phyloP scores from a whole-genome alignment of 176 grass and related monocot genomes.

The Eragrostis curvula region DNA sequence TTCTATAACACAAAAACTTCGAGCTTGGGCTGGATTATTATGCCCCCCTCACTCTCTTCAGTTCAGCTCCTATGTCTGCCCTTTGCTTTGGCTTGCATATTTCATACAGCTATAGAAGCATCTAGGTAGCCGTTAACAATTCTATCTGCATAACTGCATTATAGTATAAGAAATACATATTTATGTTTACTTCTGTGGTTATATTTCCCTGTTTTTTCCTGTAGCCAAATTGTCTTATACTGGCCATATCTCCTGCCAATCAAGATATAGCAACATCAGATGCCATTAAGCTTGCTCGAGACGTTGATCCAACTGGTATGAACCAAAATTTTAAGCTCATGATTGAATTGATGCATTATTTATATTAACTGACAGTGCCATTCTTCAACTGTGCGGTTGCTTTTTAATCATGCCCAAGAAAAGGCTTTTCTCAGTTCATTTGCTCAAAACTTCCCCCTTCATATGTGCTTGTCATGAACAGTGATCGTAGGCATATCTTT shows the following conservation, averaged over 20 bases:
- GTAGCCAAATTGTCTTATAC: slow-evolving; percentile 85
- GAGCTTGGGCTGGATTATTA: background rate
- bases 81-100: slow-evolving; percentile 25
- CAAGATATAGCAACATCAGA: slow-evolving; percentile 99
- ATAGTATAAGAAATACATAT: background rate
- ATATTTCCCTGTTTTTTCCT: slow-evolving; percentile 40
- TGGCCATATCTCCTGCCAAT: slow-evolving; percentile 92
- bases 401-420: slow-evolving; percentile 12
- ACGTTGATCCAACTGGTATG: slow-evolving; percentile 87
- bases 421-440: background rate
- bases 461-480: background rate
- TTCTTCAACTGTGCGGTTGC: slow-evolving; percentile 23
- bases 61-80: background rate
- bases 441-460: background rate
- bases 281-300: slow-evolving; percentile 90
- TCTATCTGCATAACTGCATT: too few species aligned
- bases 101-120: background rate
- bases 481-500: background rate
- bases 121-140: background rate
- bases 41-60: background rate
- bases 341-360: slow-evolving; percentile 20
- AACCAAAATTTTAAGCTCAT: slow-evolving; percentile 13
- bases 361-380: background rate
- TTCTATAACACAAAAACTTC: too few species aligned
- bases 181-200: slow-evolving; percentile 6